Conservation (phyloP, 306 rosid genomes). For the Rosa lucieae region DNA sequence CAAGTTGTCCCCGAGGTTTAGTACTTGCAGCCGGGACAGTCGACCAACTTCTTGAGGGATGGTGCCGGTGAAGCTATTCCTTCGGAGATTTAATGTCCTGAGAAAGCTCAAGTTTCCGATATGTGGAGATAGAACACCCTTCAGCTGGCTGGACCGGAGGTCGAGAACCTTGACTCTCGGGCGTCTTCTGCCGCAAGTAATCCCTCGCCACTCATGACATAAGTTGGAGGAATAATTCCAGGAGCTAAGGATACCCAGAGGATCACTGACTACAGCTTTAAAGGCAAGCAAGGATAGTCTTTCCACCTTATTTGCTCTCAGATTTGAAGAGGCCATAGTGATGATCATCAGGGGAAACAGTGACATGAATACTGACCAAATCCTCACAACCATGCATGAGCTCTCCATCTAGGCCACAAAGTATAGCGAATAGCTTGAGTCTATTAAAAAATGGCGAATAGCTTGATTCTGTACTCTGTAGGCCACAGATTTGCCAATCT, state of each 20-base stretch:
- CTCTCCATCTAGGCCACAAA: neutral
- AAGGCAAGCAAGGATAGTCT: neutral
- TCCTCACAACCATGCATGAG: neutral
- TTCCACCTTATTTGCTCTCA: neutral
- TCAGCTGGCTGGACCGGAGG: conserved; percentile 6
- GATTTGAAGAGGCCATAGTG: neutral
- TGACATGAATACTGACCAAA: neutral
- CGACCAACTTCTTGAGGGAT: conserved; percentile 33
- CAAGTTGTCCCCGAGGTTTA: conserved; percentile 1
- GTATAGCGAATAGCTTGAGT: no score
- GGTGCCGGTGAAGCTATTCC: conserved; percentile 8
- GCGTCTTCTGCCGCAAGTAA: conserved; percentile 15
- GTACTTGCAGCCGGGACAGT: conserved; percentile 1
- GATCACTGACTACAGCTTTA: conserved; percentile 3
- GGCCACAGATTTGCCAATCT: no score
- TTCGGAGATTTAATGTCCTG: conserved; percentile 4
- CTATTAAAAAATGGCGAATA: no score
- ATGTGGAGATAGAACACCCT: conserved; percentile 14
- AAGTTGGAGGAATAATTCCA: conserved; percentile 34
- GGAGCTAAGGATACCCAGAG: conserved; percentile 11
- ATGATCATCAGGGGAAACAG: neutral
- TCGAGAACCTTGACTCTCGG: conserved; percentile 20
- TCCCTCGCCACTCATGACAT: conserved; percentile 31
- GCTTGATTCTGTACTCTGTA: no score
- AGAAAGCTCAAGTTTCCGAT: conserved; percentile 34